A percentile compares a stretch with the other conserved stretches of the same genome.
Evolutionary conservation across 768 basidiomycete species (phyloP).

Genomic region (Leucocoprinus leucothites): DNA sequence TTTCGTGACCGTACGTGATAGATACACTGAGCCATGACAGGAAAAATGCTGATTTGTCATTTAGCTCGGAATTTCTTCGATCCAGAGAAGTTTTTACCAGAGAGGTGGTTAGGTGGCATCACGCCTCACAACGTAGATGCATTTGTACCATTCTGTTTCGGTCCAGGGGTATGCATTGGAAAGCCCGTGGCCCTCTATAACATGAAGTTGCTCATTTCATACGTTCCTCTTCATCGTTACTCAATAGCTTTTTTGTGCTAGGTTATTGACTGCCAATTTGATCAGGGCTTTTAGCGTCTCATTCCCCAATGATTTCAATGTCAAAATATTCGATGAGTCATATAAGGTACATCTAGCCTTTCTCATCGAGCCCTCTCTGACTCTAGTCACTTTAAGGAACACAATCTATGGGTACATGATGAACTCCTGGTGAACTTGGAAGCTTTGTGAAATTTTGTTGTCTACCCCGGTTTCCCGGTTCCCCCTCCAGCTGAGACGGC

Average conservation of each 20-base stretch:
- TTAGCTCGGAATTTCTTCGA: too few relatives aligned
- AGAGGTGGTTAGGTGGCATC: constrained; percentile 20
- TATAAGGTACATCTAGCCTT: too few relatives aligned
- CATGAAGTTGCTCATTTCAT: constrained; percentile 19
- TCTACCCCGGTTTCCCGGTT: too few relatives aligned
- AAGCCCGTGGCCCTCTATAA: constrained; percentile 24
- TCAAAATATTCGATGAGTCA: too few relatives aligned
- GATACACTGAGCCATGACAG: not conserved
- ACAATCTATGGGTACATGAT: constrained; percentile 23
- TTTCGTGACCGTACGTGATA: constrained; percentile 2
- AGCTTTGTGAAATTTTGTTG: not conserved
- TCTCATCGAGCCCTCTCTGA: not conserved
- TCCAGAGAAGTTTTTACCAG: constrained; percentile 15
- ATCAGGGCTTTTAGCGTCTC: too few relatives aligned
- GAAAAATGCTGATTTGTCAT: too few relatives aligned
- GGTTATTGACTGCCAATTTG: too few relatives aligned
- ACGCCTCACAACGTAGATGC: constrained; percentile 9
- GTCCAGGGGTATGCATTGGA: constrained; percentile 21
- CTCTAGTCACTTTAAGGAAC: constrained; percentile 15
- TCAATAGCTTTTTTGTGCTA: too few relatives aligned
- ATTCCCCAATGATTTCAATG: too few relatives aligned
- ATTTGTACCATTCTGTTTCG: constrained; percentile 19
- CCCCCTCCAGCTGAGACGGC: too few relatives aligned
- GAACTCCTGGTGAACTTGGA: constrained; percentile 13
- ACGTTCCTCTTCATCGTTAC: too few relatives aligned